Conservation (phyloP, 805 yeast genomes). For the Hagleromyces aurorensis region DNA sequence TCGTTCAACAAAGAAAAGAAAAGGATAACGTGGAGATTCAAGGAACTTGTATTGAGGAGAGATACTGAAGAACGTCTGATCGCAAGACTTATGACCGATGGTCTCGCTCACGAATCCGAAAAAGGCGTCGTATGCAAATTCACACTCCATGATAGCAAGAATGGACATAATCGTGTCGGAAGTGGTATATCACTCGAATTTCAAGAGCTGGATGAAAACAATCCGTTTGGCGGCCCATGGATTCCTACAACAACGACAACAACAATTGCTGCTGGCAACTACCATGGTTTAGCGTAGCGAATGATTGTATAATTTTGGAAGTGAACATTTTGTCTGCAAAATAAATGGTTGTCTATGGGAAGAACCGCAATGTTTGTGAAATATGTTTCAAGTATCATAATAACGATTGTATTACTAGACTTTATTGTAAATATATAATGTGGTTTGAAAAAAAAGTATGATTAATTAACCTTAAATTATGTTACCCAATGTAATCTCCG, state of each 20-base stretch:
- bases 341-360: no score
- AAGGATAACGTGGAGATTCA: slow-evolving; percentile 80
- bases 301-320: background rate
- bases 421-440: no score
- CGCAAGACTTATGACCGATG: slow-evolving; percentile 78
- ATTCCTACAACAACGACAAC: slow-evolving; percentile 26
- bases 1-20: slow-evolving; percentile 79
- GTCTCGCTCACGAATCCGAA: slow-evolving; percentile 60
- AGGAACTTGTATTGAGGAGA: slow-evolving; percentile 32
- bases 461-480: no score
- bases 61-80: slow-evolving; percentile 57
- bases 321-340: slow-evolving; percentile 1
- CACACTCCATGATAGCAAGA: slow-evolving; percentile 31
- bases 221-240: slow-evolving; percentile 36
- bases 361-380: no score
- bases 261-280: slow-evolving; percentile 34
- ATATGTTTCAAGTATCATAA: no score
- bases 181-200: slow-evolving; percentile 35
- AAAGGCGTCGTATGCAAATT: slow-evolving; percentile 69
- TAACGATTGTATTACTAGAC: no score
- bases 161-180: slow-evolving; percentile 37
- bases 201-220: slow-evolving; percentile 32
- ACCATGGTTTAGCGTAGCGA: slow-evolving; percentile 27
- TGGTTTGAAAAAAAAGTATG: no score
- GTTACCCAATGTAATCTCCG: no score